A percentile compares a stretch with the other conserved stretches of the same genome.
phyloP scores from a whole-genome alignment of 805 yeast species.

The Candida coquimbonensis region DNA sequence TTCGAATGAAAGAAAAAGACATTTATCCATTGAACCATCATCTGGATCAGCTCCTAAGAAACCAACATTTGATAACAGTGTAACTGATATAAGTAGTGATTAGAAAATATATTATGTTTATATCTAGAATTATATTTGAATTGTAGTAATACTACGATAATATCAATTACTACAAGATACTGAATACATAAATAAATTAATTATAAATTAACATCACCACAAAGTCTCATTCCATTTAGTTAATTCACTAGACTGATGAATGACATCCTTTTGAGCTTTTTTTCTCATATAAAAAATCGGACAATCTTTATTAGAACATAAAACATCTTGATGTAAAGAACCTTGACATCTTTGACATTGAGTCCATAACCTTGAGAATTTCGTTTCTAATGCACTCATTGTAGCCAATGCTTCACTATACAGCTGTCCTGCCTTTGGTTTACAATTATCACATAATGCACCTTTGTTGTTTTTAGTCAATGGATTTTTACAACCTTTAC shows the following conservation, averaged over 20 bases:
- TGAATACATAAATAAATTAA: background rate
- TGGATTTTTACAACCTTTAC: conserved; percentile 85
- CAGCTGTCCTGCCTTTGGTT: conserved; percentile 61
- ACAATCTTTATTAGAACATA: conserved; percentile 93
- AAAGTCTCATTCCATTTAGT: conserved; percentile 32
- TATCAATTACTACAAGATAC: background rate
- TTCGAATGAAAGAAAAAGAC: background rate
- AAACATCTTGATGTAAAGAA: conserved; percentile 87
- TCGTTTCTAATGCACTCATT: conserved; percentile 72
- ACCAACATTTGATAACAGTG: background rate
- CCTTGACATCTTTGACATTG: conserved; percentile 98
- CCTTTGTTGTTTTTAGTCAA: conserved; percentile 52
- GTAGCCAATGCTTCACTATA: conserved; percentile 77
- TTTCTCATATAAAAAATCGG: conserved; percentile 96
- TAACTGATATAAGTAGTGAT: background rate
- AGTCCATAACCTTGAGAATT: conserved; percentile 90
- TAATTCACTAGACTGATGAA: conserved; percentile 31
- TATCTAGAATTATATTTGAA: too few relatives aligned
- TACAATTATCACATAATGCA: conserved; percentile 77
- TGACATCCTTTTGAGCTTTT: conserved; percentile 35
- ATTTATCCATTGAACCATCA: too few relatives aligned
- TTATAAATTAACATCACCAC: conserved; percentile 14
- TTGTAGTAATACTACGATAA: background rate
- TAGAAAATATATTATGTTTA: background rate
- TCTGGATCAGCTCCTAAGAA: background rate